A percentile compares a stretch with the other conserved stretches of the same genome.
Evolutionary conservation across 345 rosid genomes (phyloP).

Genomic region (Citrus maxima): DNA sequence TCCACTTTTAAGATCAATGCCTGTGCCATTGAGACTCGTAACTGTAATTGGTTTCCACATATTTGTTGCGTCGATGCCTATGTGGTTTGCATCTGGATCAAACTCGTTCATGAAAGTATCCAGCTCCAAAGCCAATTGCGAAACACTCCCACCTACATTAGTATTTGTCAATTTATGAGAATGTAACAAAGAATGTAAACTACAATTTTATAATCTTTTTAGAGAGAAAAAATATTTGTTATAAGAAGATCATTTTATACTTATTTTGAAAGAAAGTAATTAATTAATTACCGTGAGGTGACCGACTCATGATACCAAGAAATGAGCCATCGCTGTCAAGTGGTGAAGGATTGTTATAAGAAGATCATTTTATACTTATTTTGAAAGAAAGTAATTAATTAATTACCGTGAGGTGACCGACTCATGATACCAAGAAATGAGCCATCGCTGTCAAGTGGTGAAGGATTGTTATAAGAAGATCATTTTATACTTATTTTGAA

Average conservation of each 20-base stretch:
- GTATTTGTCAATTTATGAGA: no score
- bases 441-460: conserved; percentile 12
- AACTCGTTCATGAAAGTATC: conserved; percentile 42
- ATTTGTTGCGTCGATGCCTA: conserved; percentile 30
- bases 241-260: no score
- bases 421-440: neutral
- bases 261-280: no score
- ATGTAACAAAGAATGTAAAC: no score
- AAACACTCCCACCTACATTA: neutral
- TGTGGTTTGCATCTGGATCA: conserved; percentile 35
- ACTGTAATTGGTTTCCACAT: conserved; percentile 1
- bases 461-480: no score
- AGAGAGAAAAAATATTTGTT: no score
- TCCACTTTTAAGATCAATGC: conserved; percentile 41
- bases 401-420: no score
- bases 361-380: no score
- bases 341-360: conserved; percentile 3
- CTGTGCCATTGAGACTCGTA: conserved; percentile 22
- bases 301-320: neutral
- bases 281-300: no score
- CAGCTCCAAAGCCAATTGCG: conserved; percentile 17
- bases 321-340: neutral
- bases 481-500: no score
- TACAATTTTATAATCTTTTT: no score
- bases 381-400: no score